Base-by-base conservation (phyloP, 2,329 filamentous ascomycete species). In the Fusarium neocosmosporiellum region DNA sequence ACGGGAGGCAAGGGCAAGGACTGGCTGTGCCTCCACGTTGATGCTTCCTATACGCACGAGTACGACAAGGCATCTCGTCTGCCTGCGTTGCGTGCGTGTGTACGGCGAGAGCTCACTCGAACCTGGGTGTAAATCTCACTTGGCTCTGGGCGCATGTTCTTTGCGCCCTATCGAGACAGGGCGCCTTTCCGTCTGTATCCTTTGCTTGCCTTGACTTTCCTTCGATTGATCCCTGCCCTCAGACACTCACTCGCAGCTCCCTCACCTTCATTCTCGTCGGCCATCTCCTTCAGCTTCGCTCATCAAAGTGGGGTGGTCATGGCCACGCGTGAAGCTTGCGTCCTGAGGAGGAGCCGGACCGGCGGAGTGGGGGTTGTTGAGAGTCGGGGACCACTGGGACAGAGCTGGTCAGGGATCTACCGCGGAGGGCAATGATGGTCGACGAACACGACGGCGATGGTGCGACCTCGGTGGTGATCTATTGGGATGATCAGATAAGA, bases 401-500 rank as follows among this genome's bases (percentile, higher is more conserved):
- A 61, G 54, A 63, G 43, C 70, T 71, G 63, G 59, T 36, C 70
- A 72, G 60, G 70, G 63, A 72, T 63, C 31, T 60, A 20, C 39
- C 20, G 57, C 39, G 50, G 61, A 64, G 62, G 36, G 55, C 4
- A 57, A 57, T 13, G 53, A 53, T 24, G 41, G 29, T 53, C 37
- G 41, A 41, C 33, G 18, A 65, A 57, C n/a, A 61, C 36, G 67
- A 57, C 57, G 58, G 66, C 68, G 46, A 67, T 71, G 67, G 71
- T 70, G 71, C 68, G 68, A 74, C 69, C 59, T 76, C 71, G 72
- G 74, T 68, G 84, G 74, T 86, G 85, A 88, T 88, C 85, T 84
- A 64, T 37, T 55, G 59, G 59, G 65, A 76, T 65, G 72, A 76
- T 76, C 74, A 76, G 74, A 76, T 76, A 76, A 76, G 74, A 76